phyloP scores from a whole-genome alignment of 1,139 yeast species.

The Candida tropicalis region DNA sequence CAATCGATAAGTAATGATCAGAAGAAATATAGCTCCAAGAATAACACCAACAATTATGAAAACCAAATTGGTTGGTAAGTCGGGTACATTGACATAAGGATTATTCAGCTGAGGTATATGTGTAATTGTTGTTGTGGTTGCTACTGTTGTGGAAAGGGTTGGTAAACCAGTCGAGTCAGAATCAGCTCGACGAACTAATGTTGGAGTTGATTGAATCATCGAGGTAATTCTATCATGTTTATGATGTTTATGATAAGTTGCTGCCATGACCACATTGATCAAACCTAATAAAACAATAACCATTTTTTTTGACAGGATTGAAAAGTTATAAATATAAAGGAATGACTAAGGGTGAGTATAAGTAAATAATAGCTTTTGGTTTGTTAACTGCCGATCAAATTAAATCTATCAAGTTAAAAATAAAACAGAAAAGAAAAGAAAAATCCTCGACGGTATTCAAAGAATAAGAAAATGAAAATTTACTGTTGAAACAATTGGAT shows the following conservation, averaged over 20 bases:
- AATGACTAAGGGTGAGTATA: not conserved
- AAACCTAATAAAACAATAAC: not conserved
- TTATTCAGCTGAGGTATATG: constrained; percentile 18
- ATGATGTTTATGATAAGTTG: constrained; percentile 5
- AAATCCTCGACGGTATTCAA: too few relatives aligned
- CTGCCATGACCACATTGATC: not conserved
- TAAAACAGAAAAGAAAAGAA: not conserved
- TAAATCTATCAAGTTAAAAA: not conserved
- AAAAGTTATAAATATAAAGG: not conserved
- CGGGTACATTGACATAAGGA: constrained; percentile 35
- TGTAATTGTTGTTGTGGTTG: constrained; percentile 11
- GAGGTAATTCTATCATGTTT: constrained; percentile 1
- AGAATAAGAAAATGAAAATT: too few relatives aligned
- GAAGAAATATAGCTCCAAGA: constrained; percentile 27
- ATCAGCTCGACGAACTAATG: constrained; percentile 6
- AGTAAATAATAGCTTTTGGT: not conserved
- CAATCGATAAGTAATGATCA: constrained; percentile 26
- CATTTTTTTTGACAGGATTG: not conserved
- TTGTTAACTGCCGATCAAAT: not conserved
- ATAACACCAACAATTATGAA: constrained; percentile 47
- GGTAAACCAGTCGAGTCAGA: constrained; percentile 12
- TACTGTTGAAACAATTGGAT: not conserved
- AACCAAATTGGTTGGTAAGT: constrained; percentile 39
- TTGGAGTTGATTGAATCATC: not conserved
- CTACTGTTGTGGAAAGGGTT: constrained; percentile 7